phyloP scores from a whole-genome alignment of 2,329 filamentous ascomycete species.

The Phialemoniopsis sp. region DNA sequence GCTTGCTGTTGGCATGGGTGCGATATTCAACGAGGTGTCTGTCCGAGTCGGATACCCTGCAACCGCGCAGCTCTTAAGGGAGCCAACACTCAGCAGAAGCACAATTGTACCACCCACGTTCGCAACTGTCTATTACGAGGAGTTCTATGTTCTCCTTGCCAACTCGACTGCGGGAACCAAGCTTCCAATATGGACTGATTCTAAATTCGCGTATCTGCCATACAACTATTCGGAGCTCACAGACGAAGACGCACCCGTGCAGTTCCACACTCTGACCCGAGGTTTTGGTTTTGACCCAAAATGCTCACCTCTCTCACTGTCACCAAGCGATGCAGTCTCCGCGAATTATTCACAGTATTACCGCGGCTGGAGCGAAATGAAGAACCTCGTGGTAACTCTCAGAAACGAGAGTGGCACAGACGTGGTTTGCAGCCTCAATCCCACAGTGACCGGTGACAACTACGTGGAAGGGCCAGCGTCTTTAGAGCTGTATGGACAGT shows the following conservation, averaged over 20 bases:
- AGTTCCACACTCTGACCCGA: slow-evolving; percentile 9
- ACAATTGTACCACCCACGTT: slow-evolving; percentile 7
- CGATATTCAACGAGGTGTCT: slow-evolving; percentile 38
- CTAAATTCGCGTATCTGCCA: slow-evolving; percentile 40
- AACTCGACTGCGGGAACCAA: slow-evolving; percentile 37
- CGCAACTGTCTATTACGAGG: slow-evolving; percentile 14
- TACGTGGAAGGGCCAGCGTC: neutral
- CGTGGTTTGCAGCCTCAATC: too few species aligned
- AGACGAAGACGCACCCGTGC: slow-evolving; percentile 3
- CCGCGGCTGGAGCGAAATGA: neutral
- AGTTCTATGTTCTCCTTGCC: slow-evolving; percentile 30
- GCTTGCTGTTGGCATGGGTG: slow-evolving; percentile 45
- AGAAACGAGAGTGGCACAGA: neutral
- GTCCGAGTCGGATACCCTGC: slow-evolving; percentile 2
- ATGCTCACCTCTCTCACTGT: slow-evolving; percentile 1
- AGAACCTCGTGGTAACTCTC: neutral
- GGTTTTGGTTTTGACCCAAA: slow-evolving; percentile 17
- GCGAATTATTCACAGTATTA: neutral
- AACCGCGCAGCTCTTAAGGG: slow-evolving; percentile 9
- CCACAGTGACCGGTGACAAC: neutral
- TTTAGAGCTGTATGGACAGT: neutral
- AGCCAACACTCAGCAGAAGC: slow-evolving; percentile 12
- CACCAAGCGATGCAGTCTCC: neutral
- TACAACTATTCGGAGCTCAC: slow-evolving; percentile 14
- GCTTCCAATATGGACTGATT: slow-evolving; percentile 45